phyloP scores from a whole-genome alignment of 2,329 filamentous ascomycete species.

The Mariannaea sp. region DNA sequence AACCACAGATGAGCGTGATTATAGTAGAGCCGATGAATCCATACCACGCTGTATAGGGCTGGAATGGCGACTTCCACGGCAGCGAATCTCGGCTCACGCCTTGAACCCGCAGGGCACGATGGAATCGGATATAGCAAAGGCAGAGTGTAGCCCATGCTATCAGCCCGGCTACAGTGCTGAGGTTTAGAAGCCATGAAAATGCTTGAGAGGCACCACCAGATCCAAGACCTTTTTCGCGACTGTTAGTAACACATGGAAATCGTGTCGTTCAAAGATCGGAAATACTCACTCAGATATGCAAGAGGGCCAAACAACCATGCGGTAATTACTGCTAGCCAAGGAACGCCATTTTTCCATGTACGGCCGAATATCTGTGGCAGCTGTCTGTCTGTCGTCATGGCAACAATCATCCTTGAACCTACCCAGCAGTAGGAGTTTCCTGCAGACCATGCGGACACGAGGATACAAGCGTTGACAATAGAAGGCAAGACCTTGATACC shows the following conservation, averaged over 20 bases:
- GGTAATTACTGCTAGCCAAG: conserved; percentile 57
- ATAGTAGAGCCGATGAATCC: conserved; percentile 62
- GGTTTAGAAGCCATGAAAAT: conserved; percentile 74
- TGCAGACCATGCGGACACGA: conserved; percentile 68
- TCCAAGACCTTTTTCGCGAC: conserved; percentile 22
- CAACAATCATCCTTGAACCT: conserved; percentile 71
- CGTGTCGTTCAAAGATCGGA: conserved; percentile 16
- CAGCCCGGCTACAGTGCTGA: conserved; percentile 66
- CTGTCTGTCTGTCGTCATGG: conserved; percentile 68
- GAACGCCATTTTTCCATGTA: conserved; percentile 66
- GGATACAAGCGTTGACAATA: conserved; percentile 70
- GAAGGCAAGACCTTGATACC: conserved; percentile 67
- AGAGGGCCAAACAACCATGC: conserved; percentile 67
- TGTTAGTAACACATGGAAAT: not conserved
- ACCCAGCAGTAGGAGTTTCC: conserved; percentile 58
- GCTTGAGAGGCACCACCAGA: conserved; percentile 61
- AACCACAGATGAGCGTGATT: conserved; percentile 75
- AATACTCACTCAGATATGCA: conserved; percentile 70
- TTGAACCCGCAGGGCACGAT: conserved; percentile 54
- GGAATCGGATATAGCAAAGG: conserved; percentile 64
- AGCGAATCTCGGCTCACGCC: conserved; percentile 55
- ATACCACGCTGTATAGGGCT: conserved; percentile 68
- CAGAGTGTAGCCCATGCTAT: conserved; percentile 65
- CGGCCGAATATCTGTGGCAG: conserved; percentile 65
- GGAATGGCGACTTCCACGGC: conserved; percentile 57